A percentile compares a stretch with the other conserved stretches of the same genome.
Evolutionary conservation across 2,329 filamentous ascomycete species (phyloP).

Genomic region (Phoma sp.): DNA sequence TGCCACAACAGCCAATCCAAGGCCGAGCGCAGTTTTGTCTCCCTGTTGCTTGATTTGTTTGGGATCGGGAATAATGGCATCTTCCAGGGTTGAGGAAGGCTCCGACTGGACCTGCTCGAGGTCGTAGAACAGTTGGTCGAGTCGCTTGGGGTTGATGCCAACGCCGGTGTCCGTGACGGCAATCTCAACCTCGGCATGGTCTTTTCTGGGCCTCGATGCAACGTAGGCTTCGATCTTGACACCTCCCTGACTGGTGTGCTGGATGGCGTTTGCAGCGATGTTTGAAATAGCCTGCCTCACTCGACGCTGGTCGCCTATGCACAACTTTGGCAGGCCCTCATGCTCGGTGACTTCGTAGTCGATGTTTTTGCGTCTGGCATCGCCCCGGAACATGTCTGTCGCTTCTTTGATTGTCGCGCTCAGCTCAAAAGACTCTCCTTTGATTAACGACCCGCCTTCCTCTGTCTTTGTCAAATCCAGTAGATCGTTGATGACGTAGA

Average conservation of each 20-base stretch:
- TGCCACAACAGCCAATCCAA: conserved; percentile 88
- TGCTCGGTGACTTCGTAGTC: conserved; percentile 71
- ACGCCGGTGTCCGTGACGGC: conserved; percentile 76
- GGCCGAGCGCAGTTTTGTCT: conserved; percentile 66
- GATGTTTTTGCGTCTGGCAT: conserved; percentile 78
- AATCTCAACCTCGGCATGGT: conserved; percentile 73
- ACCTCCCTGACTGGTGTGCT: conserved; percentile 72
- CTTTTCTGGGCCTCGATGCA: conserved; percentile 43
- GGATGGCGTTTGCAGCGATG: conserved; percentile 81
- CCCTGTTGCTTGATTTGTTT: conserved; percentile 38
- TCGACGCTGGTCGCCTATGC: conserved; percentile 79
- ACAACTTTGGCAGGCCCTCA: conserved; percentile 70
- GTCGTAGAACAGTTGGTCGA: conserved; percentile 67
- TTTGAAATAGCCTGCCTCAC: conserved; percentile 86
- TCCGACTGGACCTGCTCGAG: conserved; percentile 66
- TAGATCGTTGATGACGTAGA: conserved; percentile 93
- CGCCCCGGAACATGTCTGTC: conserved; percentile 73
- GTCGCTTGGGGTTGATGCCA: conserved; percentile 64
- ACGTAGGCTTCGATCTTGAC: conserved; percentile 75
- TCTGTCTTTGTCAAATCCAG: conserved; percentile 88
- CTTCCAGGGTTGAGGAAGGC: conserved; percentile 35
- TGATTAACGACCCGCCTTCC: conserved; percentile 78
- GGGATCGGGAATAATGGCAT: conserved; percentile 40
- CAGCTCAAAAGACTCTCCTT: conserved; percentile 81
- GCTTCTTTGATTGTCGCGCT: conserved; percentile 75